Evolutionary conservation across 352 stramenopile genomes (phyloP).

Genomic region (Phytophthora aleatoria): DNA sequence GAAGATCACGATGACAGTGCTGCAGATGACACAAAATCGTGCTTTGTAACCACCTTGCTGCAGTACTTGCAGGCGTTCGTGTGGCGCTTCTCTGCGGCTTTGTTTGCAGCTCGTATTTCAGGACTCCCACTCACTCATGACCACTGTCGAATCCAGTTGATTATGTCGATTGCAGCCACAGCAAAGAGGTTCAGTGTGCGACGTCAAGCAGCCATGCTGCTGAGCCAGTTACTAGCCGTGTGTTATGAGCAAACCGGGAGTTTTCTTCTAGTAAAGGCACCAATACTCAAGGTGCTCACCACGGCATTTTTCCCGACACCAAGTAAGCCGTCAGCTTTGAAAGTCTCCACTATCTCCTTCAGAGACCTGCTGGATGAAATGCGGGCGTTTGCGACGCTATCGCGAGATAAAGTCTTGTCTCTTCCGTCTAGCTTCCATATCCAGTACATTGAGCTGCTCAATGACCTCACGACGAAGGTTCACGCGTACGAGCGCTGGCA

Average conservation of each 20-base stretch:
- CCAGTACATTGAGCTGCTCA: constrained; percentile 54
- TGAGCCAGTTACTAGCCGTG: constrained; percentile 50
- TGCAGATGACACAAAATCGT: constrained; percentile 23
- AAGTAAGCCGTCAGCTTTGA: not conserved
- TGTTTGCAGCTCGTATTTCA: constrained; percentile 59
- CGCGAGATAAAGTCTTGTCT: constrained; percentile 9
- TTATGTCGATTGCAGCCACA: constrained; percentile 55
- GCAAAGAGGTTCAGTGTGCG: constrained; percentile 36
- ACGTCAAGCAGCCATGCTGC: constrained; percentile 44
- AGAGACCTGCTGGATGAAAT: constrained; percentile 63
- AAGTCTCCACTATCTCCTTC: constrained; percentile 33
- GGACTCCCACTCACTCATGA: constrained; percentile 61
- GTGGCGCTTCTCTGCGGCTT: constrained; percentile 49
- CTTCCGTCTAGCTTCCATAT: constrained; percentile 45
- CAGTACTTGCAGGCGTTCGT: constrained; percentile 55
- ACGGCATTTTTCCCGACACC: constrained; percentile 44
- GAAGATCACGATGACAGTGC: constrained; percentile 29
- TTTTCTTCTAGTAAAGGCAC: constrained; percentile 56
- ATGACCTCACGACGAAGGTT: constrained; percentile 56
- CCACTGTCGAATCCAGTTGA: constrained; percentile 45
- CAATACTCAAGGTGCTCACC: constrained; percentile 55
- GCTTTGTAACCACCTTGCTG: constrained; percentile 58
- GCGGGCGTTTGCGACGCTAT: constrained; percentile 37
- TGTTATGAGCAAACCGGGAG: constrained; percentile 72
- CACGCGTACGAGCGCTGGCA: constrained; percentile 66